Conservation (phyloP, 805 yeast genomes). For the Cyberlindnera subsufficiens region DNA sequence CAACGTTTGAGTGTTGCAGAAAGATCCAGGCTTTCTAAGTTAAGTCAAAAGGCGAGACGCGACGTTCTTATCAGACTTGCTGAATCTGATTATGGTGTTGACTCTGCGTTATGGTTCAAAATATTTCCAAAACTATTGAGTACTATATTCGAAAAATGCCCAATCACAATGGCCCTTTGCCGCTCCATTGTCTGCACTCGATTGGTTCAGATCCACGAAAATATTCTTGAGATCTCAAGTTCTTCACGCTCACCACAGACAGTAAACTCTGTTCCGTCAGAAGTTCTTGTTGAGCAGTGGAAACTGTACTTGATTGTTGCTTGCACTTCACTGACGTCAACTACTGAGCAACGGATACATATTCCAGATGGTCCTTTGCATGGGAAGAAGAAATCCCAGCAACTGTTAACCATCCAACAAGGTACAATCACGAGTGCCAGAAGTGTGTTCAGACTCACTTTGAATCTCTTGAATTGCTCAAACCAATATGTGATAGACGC, state of each 20-base stretch:
- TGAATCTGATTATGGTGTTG: slow-evolving; percentile 90
- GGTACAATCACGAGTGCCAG: slow-evolving; percentile 91
- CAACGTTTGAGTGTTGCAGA: slow-evolving; percentile 66
- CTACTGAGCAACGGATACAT: slow-evolving; percentile 76
- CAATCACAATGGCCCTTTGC: slow-evolving; percentile 90
- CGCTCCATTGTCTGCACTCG: slow-evolving; percentile 87
- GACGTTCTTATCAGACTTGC: slow-evolving; percentile 74
- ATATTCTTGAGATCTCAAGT: slow-evolving; percentile 49
- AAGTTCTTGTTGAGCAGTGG: slow-evolving; percentile 79
- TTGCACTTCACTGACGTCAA: slow-evolving; percentile 84
- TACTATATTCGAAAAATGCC: slow-evolving; percentile 72
- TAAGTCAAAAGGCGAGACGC: slow-evolving; percentile 50
- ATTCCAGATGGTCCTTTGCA: slow-evolving; percentile 52
- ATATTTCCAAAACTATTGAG: slow-evolving; percentile 72
- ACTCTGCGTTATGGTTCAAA: slow-evolving; percentile 93
- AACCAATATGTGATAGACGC: slow-evolving; percentile 76
- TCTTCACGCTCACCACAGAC: slow-evolving; percentile 24
- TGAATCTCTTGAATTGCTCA: slow-evolving; percentile 70
- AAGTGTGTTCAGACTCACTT: slow-evolving; percentile 79
- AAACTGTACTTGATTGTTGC: slow-evolving; percentile 84
- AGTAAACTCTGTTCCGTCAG: slow-evolving; percentile 46
- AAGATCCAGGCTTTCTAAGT: slow-evolving; percentile 57
- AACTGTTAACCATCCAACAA: slow-evolving; percentile 75
- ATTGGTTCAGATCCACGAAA: slow-evolving; percentile 78
- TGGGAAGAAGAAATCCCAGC: slow-evolving; percentile 72